Evolutionary conservation across 768 basidiomycete genomes (phyloP).

Genomic region (Sporobolomyces roseus): DNA sequence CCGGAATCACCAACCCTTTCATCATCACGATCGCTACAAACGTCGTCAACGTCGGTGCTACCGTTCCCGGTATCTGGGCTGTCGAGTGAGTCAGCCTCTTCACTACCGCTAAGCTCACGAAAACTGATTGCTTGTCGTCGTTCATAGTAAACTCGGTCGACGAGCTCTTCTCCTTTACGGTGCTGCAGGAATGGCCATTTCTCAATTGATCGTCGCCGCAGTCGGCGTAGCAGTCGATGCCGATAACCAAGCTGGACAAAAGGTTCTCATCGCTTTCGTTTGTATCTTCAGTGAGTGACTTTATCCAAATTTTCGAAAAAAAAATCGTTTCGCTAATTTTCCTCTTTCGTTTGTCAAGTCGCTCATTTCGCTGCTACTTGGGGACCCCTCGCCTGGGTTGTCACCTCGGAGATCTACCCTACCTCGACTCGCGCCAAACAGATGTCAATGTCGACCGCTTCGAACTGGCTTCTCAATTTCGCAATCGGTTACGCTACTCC

Average conservation of each 20-base stretch:
- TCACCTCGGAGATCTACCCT: constrained; percentile 73
- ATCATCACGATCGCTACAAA: constrained; percentile 65
- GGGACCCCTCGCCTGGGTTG: constrained; percentile 59
- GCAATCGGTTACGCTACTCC: constrained; percentile 53
- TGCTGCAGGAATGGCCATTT: constrained; percentile 72
- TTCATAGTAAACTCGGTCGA: constrained; percentile 61
- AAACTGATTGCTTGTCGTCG: not conserved
- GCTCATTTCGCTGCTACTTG: constrained; percentile 55
- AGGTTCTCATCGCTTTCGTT: constrained; percentile 33
- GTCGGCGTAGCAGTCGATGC: constrained; percentile 53
- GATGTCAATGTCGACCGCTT: constrained; percentile 68
- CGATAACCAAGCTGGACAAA: constrained; percentile 53
- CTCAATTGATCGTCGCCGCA: constrained; percentile 74
- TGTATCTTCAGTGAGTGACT: constrained; percentile 23
- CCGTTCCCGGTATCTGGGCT: constrained; percentile 52
- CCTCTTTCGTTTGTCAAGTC: not conserved
- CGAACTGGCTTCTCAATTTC: constrained; percentile 68
- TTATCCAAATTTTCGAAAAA: not conserved
- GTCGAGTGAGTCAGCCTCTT: constrained; percentile 55
- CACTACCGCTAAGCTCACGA: not conserved
- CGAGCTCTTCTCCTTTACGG: constrained; percentile 72
- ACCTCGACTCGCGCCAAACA: constrained; percentile 74
- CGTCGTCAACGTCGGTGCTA: constrained; percentile 58
- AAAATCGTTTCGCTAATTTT: not conserved
- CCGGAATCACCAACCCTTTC: constrained; percentile 54